Percentiles rank a stretch among this genome's conserved stretches.
Conservation (phyloP, 345 rosid genomes). For the Clarkia xantiana region DNA sequence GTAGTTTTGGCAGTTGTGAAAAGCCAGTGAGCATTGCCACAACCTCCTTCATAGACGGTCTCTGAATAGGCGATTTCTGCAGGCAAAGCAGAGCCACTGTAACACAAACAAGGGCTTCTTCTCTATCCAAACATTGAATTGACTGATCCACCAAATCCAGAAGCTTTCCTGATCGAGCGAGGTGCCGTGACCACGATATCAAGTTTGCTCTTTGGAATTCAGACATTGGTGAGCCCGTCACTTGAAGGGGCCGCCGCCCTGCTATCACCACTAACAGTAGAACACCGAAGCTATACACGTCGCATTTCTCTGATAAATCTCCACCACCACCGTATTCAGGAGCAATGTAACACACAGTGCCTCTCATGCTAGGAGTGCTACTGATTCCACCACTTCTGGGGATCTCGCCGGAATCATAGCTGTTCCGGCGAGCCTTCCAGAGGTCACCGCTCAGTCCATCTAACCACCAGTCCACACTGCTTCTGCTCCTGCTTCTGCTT, state of each 20-base stretch:
- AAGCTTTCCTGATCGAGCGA: conserved; percentile 59
- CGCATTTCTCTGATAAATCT: conserved; percentile 65
- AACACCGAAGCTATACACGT: conserved; percentile 84
- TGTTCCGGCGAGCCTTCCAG: conserved; percentile 33
- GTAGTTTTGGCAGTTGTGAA: conserved; percentile 43
- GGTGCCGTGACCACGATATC: conserved; percentile 77
- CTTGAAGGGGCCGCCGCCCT: conserved; percentile 79
- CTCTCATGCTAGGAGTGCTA: conserved; percentile 97
- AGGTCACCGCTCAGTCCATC: conserved; percentile 69
- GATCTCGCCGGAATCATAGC: conserved; percentile 68
- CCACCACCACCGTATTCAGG: conserved; percentile 80
- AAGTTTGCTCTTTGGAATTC: conserved; percentile 81
- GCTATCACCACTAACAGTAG: conserved; percentile 62
- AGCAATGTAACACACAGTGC: conserved; percentile 81
- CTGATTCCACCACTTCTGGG: conserved; percentile 61
- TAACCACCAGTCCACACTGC: conserved; percentile 77
- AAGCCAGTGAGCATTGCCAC: conserved; percentile 63
- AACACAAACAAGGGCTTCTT: conserved; percentile 62
- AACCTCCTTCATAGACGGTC: conserved; percentile 75
- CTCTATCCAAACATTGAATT: conserved; percentile 37
- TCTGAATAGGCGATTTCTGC: conserved; percentile 55
- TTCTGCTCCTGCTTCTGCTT: conserved; percentile 34
- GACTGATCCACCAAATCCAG: conserved; percentile 66
- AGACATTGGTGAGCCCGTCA: conserved; percentile 54
- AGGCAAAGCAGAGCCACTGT: conserved; percentile 65